These are phyloP conservation scores for Fusarium stilboides DNA, from an alignment of 2,329 filamentous ascomycete genomes.

Conservation along the genomic window DNA sequence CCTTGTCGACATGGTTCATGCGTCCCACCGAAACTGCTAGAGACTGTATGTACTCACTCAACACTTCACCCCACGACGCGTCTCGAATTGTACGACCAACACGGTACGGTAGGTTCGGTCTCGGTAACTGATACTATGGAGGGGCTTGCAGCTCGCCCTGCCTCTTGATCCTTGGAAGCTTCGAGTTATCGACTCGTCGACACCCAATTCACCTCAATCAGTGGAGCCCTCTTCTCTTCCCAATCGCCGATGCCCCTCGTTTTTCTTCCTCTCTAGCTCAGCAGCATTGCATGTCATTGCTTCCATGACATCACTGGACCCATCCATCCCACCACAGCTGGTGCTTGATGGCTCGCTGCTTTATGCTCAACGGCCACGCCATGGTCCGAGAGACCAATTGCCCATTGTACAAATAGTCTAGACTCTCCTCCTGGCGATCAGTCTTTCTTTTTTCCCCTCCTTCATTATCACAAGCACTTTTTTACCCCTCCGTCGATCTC, in stretches of 20 bases:
- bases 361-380: constrained; percentile 28
- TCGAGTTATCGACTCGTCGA: neutral
- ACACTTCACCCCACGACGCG: constrained; percentile 37
- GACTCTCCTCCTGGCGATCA: neutral
- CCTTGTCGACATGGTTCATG: constrained; percentile 28
- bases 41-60: constrained; percentile 12
- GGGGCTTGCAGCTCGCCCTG: constrained; percentile 17
- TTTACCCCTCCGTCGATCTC: constrained; percentile 13
- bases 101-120: constrained; percentile 3
- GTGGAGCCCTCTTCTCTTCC: constrained; percentile 9
- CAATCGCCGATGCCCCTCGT: constrained; percentile 38
- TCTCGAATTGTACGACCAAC: constrained; percentile 14
- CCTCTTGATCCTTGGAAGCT: constrained; percentile 14
- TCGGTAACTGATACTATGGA: constrained; percentile 5
- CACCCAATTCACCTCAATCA: neutral
- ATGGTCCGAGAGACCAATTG: constrained; percentile 5
- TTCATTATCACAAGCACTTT: constrained; percentile 10
- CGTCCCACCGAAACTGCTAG: constrained; percentile 19
- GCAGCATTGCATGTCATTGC: constrained; percentile 2
- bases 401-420: constrained; percentile 37
- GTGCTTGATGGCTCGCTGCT: constrained; percentile 19
- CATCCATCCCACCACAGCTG: constrained; percentile 35
- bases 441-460: neutral
- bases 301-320: constrained; percentile 50
- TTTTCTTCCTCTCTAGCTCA: neutral